phyloP scores from a whole-genome alignment of 192 early-diverging fungal genomes.

The Gamsiella multidivaricata region DNA sequence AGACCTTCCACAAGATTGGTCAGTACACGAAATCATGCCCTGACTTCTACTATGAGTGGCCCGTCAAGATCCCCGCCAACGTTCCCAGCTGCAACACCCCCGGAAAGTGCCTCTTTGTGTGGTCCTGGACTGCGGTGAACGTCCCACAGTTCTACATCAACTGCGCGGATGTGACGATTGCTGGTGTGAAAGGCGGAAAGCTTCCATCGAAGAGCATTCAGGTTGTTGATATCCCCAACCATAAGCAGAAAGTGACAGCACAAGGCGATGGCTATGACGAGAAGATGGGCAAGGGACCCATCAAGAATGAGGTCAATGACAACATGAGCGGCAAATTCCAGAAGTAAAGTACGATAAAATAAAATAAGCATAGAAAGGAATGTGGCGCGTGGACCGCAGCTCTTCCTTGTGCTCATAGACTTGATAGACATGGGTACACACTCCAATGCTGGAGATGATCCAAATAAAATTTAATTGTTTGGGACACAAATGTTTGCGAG shows the following conservation, averaged over 20 bases:
- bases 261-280: conserved; percentile 20
- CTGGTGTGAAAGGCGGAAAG: conserved; percentile 33
- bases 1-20: conserved; percentile 59
- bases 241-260: conserved; percentile 4
- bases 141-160: conserved; percentile 82
- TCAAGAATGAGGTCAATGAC: not conserved
- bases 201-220: conserved; percentile 23
- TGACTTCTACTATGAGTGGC: conserved; percentile 53
- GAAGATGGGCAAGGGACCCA: conserved; percentile 32
- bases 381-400: not conserved
- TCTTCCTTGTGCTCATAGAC: too few relatives aligned
- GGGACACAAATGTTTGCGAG: too few relatives aligned
- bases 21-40: conserved; percentile 51
- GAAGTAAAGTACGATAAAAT: not conserved
- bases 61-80: conserved; percentile 53
- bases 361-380: not conserved
- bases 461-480: too few relatives aligned
- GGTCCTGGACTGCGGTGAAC: conserved; percentile 71
- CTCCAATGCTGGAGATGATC: too few relatives aligned
- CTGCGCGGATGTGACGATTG: conserved; percentile 75
- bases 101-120: conserved; percentile 56
- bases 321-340: not conserved
- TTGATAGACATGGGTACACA: too few relatives aligned
- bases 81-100: conserved; percentile 29
- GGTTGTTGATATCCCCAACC: conserved; percentile 16